These are phyloP conservation scores for Apophysomyces trapeziformis DNA, from an alignment of 371 early-diverging fungal genomes.

Conservation along the genomic window DNA sequence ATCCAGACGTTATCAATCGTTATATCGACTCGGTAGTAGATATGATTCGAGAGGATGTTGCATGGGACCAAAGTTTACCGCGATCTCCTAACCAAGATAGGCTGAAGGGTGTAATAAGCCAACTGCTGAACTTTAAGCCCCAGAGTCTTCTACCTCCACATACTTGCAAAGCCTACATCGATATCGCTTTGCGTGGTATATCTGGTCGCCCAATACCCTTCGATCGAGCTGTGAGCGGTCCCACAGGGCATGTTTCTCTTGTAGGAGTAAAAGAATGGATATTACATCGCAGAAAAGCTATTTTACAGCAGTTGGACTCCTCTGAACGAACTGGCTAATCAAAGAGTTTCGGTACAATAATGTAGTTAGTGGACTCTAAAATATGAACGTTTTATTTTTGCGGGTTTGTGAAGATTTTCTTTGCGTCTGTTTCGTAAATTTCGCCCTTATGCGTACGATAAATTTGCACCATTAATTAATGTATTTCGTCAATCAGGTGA, in stretches of 20 bases:
- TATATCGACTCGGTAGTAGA: constrained; percentile 29
- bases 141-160: background rate
- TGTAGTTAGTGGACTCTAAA: too few species aligned
- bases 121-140: background rate
- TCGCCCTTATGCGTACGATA: too few species aligned
- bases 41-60: constrained; percentile 43
- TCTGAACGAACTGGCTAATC: too few species aligned
- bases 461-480: too few species aligned
- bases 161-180: background rate
- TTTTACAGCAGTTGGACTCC: too few species aligned
- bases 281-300: too few species aligned
- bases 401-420: too few species aligned
- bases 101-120: background rate
- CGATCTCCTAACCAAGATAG: constrained; percentile 13
- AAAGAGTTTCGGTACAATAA: too few species aligned
- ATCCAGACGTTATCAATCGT: constrained; percentile 23
- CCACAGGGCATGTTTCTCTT: constrained; percentile 15
- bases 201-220: constrained; percentile 13
- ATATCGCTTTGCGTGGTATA: background rate
- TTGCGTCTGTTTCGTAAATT: too few species aligned
- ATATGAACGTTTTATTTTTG: too few species aligned
- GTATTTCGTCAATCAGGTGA: too few species aligned
- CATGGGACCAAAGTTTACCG: constrained; percentile 39
- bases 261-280: constrained; percentile 25
- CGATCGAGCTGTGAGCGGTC: constrained; percentile 27